These are phyloP conservation scores for Amanita brunnescens DNA, from an alignment of 768 basidiomycete species.

Conservation along the genomic window DNA sequence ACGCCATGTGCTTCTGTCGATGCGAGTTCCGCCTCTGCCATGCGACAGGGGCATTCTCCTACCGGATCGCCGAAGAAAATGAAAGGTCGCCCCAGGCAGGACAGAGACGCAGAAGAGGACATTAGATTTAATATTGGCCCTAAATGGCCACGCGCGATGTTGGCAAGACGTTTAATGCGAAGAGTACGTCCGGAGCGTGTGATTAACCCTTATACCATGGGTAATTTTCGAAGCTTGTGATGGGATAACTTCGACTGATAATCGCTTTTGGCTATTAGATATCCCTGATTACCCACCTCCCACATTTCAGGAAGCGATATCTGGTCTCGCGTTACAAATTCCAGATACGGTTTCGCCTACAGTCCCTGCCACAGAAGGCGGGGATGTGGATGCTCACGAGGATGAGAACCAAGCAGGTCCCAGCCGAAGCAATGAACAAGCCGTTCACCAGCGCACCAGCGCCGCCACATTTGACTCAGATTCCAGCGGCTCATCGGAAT, in stretches of 20 bases:
- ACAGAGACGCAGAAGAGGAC: conserved; percentile 40
- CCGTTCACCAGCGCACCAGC: background rate
- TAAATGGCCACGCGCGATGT: conserved; percentile 19
- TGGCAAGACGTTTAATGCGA: conserved; percentile 17
- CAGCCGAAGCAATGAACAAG: background rate
- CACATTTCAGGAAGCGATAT: conserved; percentile 63
- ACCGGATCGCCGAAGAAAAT: conserved; percentile 26
- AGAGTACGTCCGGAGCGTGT: conserved; percentile 17
- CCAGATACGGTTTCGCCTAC: conserved; percentile 25
- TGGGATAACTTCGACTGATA: conserved; percentile 4
- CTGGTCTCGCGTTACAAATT: conserved; percentile 31
- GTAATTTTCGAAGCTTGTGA: conserved; percentile 1
- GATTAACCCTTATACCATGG: conserved; percentile 20
- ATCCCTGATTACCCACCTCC: conserved; percentile 68
- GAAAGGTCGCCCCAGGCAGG: conserved; percentile 24
- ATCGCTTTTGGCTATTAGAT: conserved; percentile 17
- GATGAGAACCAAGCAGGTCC: background rate
- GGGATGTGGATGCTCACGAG: background rate
- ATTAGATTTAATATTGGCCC: conserved; percentile 35
- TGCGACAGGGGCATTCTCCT: conserved; percentile 23
- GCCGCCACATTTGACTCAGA: conserved; percentile 4
- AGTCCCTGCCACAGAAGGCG: background rate
- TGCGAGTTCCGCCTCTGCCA: conserved; percentile 30
- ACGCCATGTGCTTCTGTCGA: conserved; percentile 10
- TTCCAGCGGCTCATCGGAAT: conserved; percentile 1